Percentiles rank a stretch among this genome's conserved stretches.
Conservation (phyloP, 2,329 filamentous ascomycete species). For the Knoxdaviesia capensis region DNA sequence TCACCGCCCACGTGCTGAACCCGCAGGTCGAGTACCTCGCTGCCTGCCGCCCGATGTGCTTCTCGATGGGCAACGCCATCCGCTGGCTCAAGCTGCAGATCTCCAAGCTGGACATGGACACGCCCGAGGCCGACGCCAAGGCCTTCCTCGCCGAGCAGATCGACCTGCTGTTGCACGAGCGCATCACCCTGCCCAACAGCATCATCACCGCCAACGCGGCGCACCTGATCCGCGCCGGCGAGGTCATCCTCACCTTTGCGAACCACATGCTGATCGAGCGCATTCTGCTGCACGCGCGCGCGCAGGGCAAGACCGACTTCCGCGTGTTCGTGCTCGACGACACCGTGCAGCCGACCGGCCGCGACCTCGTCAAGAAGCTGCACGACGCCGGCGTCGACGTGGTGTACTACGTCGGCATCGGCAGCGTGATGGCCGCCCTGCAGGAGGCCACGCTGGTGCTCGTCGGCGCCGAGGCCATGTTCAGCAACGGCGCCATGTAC, state of each 20-base stretch:
- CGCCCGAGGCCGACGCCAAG: slow-evolving; percentile 67
- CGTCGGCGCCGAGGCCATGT: slow-evolving; percentile 85
- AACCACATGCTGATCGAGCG: slow-evolving; percentile 74
- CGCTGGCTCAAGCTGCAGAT: slow-evolving; percentile 86
- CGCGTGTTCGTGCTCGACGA: slow-evolving; percentile 70
- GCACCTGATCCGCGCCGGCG: slow-evolving; percentile 56
- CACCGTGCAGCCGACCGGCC: slow-evolving; percentile 29
- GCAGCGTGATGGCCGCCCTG: slow-evolving; percentile 56
- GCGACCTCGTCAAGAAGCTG: slow-evolving; percentile 47
- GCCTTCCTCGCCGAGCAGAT: slow-evolving; percentile 58
- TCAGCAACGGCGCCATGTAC: slow-evolving; percentile 82
- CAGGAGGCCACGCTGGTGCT: slow-evolving; percentile 51
- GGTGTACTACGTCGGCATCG: slow-evolving; percentile 58
- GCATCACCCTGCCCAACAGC: slow-evolving; percentile 69
- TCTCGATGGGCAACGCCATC: slow-evolving; percentile 94
- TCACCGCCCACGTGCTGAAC: slow-evolving; percentile 77
- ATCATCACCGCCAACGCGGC: slow-evolving; percentile 64
- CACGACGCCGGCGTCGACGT: slow-evolving; percentile 50
- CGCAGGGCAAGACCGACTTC: slow-evolving; percentile 48
- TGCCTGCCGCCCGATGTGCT: slow-evolving; percentile 85
- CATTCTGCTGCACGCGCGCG: slow-evolving; percentile 53
- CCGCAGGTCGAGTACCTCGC: slow-evolving; percentile 91
- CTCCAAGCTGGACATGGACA: slow-evolving; percentile 71
- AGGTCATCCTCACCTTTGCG: slow-evolving; percentile 72
- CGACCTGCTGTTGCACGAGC: slow-evolving; percentile 77